Conservation (phyloP, 176 grass and related monocot species). For the Zoysia japonica region DNA sequence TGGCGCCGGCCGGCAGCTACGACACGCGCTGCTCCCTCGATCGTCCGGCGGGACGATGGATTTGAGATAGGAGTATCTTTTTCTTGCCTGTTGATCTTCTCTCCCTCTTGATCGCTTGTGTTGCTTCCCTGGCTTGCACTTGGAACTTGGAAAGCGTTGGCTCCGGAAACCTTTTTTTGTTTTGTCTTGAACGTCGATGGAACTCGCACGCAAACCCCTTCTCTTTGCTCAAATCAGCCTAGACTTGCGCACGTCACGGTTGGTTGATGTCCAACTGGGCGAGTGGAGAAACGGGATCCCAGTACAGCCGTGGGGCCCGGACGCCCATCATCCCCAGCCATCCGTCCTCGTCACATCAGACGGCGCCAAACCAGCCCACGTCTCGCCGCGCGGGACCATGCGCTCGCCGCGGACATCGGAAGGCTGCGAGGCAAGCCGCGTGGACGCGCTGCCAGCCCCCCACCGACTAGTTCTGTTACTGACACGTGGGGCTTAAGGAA, state of each 20-base stretch:
- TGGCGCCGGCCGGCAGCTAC: too few relatives aligned
- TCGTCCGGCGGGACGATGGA: too few relatives aligned
- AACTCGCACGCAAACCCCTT: background rate
- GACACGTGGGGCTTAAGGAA: conserved; percentile 3
- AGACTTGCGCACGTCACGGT: background rate
- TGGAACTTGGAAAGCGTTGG: background rate
- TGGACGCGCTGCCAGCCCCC: conserved; percentile 46
- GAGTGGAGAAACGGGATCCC: background rate
- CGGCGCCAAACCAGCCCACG: background rate
- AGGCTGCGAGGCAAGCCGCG: conserved; percentile 55
- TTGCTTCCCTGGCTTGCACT: background rate
- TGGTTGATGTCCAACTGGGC: too few relatives aligned
- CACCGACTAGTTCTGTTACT: background rate
- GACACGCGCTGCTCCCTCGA: background rate
- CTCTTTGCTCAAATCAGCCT: background rate
- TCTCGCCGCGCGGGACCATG: conserved; percentile 43
- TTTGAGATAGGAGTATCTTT: too few relatives aligned
- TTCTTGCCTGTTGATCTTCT: conserved; percentile 21
- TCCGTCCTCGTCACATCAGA: conserved; percentile 27
- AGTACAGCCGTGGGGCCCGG: background rate
- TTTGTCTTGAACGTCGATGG: background rate
- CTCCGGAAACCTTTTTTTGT: conserved; percentile 10
- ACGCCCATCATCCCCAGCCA: conserved; percentile 1
- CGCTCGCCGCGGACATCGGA: conserved; percentile 47
- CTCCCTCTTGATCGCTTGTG: conserved; percentile 12